A percentile compares a stretch with the other conserved stretches of the same genome.
Evolutionary conservation across 331 rosid species (phyloP).

Genomic region (Prunus yedoensis): DNA sequence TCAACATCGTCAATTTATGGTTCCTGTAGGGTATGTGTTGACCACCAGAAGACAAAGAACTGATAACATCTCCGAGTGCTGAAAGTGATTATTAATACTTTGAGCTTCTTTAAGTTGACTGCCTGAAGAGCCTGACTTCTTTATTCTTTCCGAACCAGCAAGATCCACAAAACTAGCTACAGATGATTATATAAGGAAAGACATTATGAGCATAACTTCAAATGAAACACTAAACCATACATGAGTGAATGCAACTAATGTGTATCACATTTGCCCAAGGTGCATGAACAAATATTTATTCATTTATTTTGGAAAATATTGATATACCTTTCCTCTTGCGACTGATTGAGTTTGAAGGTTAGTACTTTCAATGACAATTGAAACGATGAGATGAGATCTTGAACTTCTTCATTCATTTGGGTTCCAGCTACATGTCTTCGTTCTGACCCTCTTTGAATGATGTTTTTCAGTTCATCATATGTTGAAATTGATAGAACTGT

Average conservation of each 20-base stretch:
- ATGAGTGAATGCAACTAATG: background rate
- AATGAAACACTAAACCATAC: constrained; percentile 3
- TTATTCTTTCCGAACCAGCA: constrained; percentile 97
- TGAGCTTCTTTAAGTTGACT: constrained; percentile 97
- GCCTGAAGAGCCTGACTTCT: constrained; percentile 93
- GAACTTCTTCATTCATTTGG: constrained; percentile 92
- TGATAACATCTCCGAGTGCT: constrained; percentile 96
- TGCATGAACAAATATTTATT: background rate
- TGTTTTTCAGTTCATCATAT: constrained; percentile 61
- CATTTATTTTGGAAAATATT: background rate
- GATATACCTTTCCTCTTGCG: constrained; percentile 91
- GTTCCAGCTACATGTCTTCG: constrained; percentile 80
- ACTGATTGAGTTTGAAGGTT: constrained; percentile 91
- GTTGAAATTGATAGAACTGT: constrained; percentile 66
- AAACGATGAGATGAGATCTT: constrained; percentile 85
- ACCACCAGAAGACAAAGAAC: constrained; percentile 87
- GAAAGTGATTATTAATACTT: constrained; percentile 96
- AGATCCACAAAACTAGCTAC: constrained; percentile 97
- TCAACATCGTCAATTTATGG: constrained; percentile 92
- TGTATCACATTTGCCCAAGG: background rate
- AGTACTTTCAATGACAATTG: constrained; percentile 77
- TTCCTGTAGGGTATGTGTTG: constrained; percentile 96
- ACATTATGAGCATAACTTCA: background rate
- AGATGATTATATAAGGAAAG: constrained; percentile 7
- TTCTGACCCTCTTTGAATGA: constrained; percentile 79